Evolutionary conservation across 2,329 filamentous ascomycete genomes (phyloP), one percentile per base, ranked within the genome.

Genomic region (Alternaria sp.): DNA sequence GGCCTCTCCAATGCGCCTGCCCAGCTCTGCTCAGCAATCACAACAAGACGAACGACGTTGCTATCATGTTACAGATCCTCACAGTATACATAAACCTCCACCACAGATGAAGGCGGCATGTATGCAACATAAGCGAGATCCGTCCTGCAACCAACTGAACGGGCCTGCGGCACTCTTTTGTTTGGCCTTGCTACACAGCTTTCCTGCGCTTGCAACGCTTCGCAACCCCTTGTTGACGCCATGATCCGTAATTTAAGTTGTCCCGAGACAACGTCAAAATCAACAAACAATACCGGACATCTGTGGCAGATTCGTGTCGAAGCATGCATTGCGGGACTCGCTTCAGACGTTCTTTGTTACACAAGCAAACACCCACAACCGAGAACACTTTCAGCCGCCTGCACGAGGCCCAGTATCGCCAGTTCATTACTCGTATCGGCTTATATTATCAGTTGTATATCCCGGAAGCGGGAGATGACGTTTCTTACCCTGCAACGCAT

Each of bases 381-480:
- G 25, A 26, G 40, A 30, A 28, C 12, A 21, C 15, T 55, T 32
- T 50, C 25, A 43, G 46, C 44, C 28, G 51, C 25, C 25, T 61
- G 46, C 44, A 52, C 30, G 26, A 56, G 58, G 30, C 58, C 25
- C 30, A 45, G 10, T 21, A n/a, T 49, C n/a, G 19, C 43, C 21
- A 30, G 23, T 15, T 28, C 10, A n/a, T 43, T 52, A 47, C 54
- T 49, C 23, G 46, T n/a, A 25, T 32, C 26, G 46, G 49, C 51
- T 55, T 32, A 21, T 52, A 58, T 57, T 23, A 40, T 19, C 49
- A 5, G 36, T 28, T 25, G 21, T 44, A 49, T 57, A 15, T 19
- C n/a, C 59, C 30, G 17, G 47, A 30, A 47, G 30, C 59, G 40
- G 54, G 47, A 58, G 32, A 57, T 58, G 59, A 53, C 54, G 54